Percentiles rank a stretch among this genome's conserved stretches.
Conservation (phyloP, 805 yeast genomes). For the Suhomyces tanzawaensis region DNA sequence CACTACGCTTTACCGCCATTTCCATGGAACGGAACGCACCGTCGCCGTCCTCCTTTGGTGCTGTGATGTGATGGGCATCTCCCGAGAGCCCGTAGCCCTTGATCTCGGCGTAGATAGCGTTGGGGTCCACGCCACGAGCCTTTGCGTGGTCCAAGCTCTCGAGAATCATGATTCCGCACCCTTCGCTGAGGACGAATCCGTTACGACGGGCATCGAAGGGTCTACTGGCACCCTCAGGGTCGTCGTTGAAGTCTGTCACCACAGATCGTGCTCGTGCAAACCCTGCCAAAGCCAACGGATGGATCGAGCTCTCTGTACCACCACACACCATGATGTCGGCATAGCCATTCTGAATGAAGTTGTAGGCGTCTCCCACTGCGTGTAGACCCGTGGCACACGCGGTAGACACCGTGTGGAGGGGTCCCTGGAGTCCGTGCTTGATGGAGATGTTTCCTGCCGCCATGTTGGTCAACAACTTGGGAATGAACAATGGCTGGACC, state of each 20-base stretch:
- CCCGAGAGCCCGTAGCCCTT: conserved; percentile 88
- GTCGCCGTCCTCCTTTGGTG: conserved; percentile 77
- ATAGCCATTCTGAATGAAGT: conserved; percentile 75
- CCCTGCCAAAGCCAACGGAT: conserved; percentile 85
- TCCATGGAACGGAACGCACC: conserved; percentile 87
- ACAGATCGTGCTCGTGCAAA: conserved; percentile 87
- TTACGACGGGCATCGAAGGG: conserved; percentile 79
- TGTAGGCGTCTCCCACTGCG: conserved; percentile 87
- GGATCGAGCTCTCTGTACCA: conserved; percentile 85
- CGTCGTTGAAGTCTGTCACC: conserved; percentile 58
- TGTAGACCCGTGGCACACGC: conserved; percentile 98
- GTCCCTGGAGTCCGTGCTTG: conserved; percentile 72
- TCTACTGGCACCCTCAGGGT: conserved; percentile 66
- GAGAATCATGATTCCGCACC: conserved; percentile 76
- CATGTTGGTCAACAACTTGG: conserved; percentile 83
- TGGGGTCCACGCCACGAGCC: conserved; percentile 49
- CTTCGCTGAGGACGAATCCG: conserved; percentile 95
- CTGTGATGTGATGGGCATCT: conserved; percentile 90
- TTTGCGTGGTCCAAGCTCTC: conserved; percentile 79
- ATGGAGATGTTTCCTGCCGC: conserved; percentile 91
- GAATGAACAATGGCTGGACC: conserved; percentile 84
- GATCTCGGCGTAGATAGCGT: conserved; percentile 72
- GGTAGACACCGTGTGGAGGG: conserved; percentile 83
- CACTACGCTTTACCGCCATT: conserved; percentile 60
- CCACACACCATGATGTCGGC: conserved; percentile 91